Percentiles rank a stretch among this genome's conserved stretches.
phyloP scores from a whole-genome alignment of 2,329 filamentous ascomycete genomes.

The Alternaria longipes region DNA sequence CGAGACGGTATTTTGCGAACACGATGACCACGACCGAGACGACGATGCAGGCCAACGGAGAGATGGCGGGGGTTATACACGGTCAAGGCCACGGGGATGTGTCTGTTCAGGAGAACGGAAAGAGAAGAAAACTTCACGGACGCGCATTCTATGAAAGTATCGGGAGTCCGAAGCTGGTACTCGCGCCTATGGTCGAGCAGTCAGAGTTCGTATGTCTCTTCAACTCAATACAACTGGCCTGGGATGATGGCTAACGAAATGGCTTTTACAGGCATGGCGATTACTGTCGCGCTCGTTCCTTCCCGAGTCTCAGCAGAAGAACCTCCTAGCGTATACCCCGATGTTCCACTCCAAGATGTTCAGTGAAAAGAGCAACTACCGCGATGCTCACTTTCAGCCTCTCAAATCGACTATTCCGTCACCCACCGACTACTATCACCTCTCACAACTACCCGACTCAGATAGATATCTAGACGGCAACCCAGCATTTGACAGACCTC shows the following conservation, averaged over 20 bases:
- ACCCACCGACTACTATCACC: slow-evolving; percentile 47
- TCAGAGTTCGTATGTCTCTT: slow-evolving; percentile 84
- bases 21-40: slow-evolving; percentile 28
- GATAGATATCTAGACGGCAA: slow-evolving; percentile 78
- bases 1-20: slow-evolving; percentile 21
- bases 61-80: not conserved
- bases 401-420: slow-evolving; percentile 52
- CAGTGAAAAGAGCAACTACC: slow-evolving; percentile 77
- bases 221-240: not conserved
- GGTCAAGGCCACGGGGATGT: slow-evolving; percentile 1
- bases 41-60: slow-evolving; percentile 18
- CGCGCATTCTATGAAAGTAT: slow-evolving; percentile 95
- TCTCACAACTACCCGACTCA: slow-evolving; percentile 39
- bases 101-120: slow-evolving; percentile 18
- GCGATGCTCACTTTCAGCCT: slow-evolving; percentile 82
- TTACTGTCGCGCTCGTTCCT: slow-evolving; percentile 95
- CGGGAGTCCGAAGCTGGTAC: slow-evolving; percentile 86
- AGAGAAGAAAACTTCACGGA: slow-evolving; percentile 73
- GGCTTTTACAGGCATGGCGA: slow-evolving; percentile 81
- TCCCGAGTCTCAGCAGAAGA: slow-evolving; percentile 63
- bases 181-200: slow-evolving; percentile 98
- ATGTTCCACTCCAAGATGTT: slow-evolving; percentile 97
- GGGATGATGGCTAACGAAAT: slow-evolving; percentile 17
- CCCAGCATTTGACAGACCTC: slow-evolving; percentile 80
- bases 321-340: slow-evolving; percentile 86